Evolutionary conservation across 805 yeast genomes (phyloP).

Genomic region (Schwanniomyces yamadae): DNA sequence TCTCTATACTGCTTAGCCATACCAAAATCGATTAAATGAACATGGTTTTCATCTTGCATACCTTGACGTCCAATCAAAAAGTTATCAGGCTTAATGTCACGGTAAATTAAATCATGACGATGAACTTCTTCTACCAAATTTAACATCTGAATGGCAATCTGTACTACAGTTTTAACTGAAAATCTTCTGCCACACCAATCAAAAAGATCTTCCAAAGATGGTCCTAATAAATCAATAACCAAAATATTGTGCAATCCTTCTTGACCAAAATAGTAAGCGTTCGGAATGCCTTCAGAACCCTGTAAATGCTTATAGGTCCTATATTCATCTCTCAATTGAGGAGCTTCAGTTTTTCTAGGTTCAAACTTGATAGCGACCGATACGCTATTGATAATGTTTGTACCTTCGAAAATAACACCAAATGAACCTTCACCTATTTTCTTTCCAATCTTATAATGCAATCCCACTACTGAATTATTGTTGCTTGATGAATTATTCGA

Average conservation of each 20-base stretch:
- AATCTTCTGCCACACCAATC: conserved; percentile 86
- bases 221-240: conserved; percentile 75
- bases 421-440: conserved; percentile 88
- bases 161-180: conserved; percentile 68
- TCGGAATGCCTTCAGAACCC: conserved; percentile 74
- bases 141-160: conserved; percentile 77
- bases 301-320: conserved; percentile 72
- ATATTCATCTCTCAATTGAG: conserved; percentile 79
- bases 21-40: conserved; percentile 78
- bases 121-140: conserved; percentile 69
- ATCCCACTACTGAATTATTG: conserved; percentile 49
- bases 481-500: conserved; percentile 16
- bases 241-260: conserved; percentile 79
- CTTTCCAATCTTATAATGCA: conserved; percentile 76
- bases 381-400: conserved; percentile 62
- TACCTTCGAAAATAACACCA: conserved; percentile 82
- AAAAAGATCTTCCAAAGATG: conserved; percentile 77
- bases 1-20: conserved; percentile 86
- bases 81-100: conserved; percentile 85
- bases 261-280: conserved; percentile 81
- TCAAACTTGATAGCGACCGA: conserved; percentile 80
- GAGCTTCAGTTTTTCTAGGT: conserved; percentile 78
- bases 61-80: conserved; percentile 69
- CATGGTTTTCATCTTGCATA: conserved; percentile 59
- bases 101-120: conserved; percentile 70